Conservation (phyloP, 2,329 filamentous ascomycete genomes). For the Colletotrichum magnum region DNA sequence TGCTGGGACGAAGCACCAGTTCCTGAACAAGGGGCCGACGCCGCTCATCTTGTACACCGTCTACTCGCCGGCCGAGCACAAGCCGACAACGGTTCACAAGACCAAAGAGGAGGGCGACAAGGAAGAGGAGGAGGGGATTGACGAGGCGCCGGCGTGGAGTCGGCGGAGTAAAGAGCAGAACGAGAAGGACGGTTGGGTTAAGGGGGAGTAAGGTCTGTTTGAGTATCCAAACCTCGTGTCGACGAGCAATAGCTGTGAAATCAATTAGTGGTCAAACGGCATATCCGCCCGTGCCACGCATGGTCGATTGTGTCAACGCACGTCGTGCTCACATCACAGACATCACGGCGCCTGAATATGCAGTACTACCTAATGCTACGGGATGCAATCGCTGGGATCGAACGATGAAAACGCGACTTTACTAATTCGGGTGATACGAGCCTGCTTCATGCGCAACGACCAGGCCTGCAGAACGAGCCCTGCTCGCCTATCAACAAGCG, state of each 20-base stretch:
- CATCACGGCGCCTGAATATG: too few relatives aligned
- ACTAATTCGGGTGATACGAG: too few relatives aligned
- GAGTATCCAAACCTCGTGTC: too few relatives aligned
- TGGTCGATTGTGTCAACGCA: too few relatives aligned
- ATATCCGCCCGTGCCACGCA: too few relatives aligned
- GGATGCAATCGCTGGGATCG: too few relatives aligned
- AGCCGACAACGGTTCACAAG: constrained; percentile 70
- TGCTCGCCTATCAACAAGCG: not conserved
- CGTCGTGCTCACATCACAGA: too few relatives aligned
- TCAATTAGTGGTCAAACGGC: too few relatives aligned
- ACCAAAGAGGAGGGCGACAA: constrained; percentile 75
- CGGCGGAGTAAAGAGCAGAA: constrained; percentile 70
- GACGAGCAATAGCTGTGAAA: too few relatives aligned
- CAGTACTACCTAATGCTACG: too few relatives aligned
- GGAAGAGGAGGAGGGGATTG: constrained; percentile 72
- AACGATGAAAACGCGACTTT: too few relatives aligned
- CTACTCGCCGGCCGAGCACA: constrained; percentile 74
- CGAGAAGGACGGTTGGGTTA: constrained; percentile 69
- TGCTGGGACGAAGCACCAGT: constrained; percentile 76
- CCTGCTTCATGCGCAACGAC: too few relatives aligned
- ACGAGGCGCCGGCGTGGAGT: constrained; percentile 73
- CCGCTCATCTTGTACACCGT: constrained; percentile 74
- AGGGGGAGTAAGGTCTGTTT: constrained; percentile 42
- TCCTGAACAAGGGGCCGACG: constrained; percentile 71
- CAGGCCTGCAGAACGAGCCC: not conserved